Evolutionary conservation across 805 yeast genomes (phyloP).

Genomic region (Cyberlindnera mississippiensis): DNA sequence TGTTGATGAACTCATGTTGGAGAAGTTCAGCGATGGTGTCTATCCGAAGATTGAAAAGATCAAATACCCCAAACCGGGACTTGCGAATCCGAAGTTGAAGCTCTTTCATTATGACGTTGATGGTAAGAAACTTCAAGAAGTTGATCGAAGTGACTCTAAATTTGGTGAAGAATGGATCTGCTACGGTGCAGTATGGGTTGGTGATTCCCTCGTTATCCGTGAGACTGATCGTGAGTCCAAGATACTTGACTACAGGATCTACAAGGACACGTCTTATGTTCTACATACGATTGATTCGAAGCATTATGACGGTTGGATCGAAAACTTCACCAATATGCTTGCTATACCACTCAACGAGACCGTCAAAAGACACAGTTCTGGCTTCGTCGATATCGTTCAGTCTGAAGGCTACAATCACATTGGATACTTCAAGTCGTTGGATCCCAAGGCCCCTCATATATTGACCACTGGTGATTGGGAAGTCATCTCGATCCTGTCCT

Average conservation of each 20-base stretch:
- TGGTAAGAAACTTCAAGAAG: constrained; percentile 9
- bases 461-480: constrained; percentile 50
- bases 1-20: constrained; percentile 51
- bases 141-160: constrained; percentile 26
- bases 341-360: constrained; percentile 35
- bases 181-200: constrained; percentile 61
- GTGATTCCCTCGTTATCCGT: constrained; percentile 48
- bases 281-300: constrained; percentile 42
- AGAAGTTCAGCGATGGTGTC: constrained; percentile 41
- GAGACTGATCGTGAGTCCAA: constrained; percentile 62
- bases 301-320: constrained; percentile 55
- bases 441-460: constrained; percentile 36
- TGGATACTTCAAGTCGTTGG: constrained; percentile 50
- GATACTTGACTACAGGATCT: constrained; percentile 43
- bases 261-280: constrained; percentile 33
- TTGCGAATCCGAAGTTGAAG: constrained; percentile 50
- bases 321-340: constrained; percentile 40
- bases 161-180: constrained; percentile 48
- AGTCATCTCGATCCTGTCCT: constrained; percentile 43
- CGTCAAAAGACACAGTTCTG: constrained; percentile 33
- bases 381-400: constrained; percentile 62
- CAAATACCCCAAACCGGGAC: constrained; percentile 75
- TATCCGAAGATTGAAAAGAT: constrained; percentile 47
- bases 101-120: constrained; percentile 42
- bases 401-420: constrained; percentile 56